phyloP scores from a whole-genome alignment of 768 basidiomycete genomes.

The Pleurotus salmoneostramineus region DNA sequence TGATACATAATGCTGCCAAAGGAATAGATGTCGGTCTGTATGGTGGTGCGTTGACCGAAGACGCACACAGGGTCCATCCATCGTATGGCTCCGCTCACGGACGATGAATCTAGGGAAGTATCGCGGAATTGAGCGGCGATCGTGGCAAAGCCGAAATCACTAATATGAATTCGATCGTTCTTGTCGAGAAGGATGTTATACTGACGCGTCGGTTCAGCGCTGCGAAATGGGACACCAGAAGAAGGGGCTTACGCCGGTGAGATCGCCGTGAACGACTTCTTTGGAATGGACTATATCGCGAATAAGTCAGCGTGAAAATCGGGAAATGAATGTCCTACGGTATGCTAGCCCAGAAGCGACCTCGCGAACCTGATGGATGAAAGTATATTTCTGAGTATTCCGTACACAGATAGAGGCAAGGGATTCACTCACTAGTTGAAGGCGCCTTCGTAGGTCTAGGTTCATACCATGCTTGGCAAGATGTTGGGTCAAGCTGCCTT shows the following conservation, averaged over 20 bases:
- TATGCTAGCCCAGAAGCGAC: slow-evolving; percentile 7
- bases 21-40: slow-evolving; percentile 11
- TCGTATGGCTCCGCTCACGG: slow-evolving; percentile 23
- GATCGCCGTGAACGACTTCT: slow-evolving; percentile 26
- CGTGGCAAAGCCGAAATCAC: slow-evolving; percentile 32
- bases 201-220: slow-evolving; percentile 12
- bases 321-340: neutral
- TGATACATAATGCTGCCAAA: slow-evolving; percentile 12
- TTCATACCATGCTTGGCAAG: slow-evolving; percentile 13
- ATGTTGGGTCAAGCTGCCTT: slow-evolving; percentile 21
- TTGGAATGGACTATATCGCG: slow-evolving; percentile 12
- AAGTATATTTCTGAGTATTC: neutral
- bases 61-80: slow-evolving; percentile 33
- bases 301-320: neutral
- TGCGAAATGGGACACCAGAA: neutral
- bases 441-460: slow-evolving; percentile 10
- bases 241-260: slow-evolving; percentile 22
- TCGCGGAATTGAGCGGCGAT: slow-evolving; percentile 17
- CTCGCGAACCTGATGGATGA: neutral
- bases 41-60: neutral
- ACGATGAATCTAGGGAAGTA: slow-evolving; percentile 19
- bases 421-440: slow-evolving; percentile 15
- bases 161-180: slow-evolving; percentile 22
- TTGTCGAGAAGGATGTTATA: slow-evolving; percentile 31
- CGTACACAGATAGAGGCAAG: neutral